Percentiles rank a stretch among this genome's conserved stretches.
Evolutionary conservation across 257 asterid species (phyloP).

Genomic region (Mentha longifolia): DNA sequence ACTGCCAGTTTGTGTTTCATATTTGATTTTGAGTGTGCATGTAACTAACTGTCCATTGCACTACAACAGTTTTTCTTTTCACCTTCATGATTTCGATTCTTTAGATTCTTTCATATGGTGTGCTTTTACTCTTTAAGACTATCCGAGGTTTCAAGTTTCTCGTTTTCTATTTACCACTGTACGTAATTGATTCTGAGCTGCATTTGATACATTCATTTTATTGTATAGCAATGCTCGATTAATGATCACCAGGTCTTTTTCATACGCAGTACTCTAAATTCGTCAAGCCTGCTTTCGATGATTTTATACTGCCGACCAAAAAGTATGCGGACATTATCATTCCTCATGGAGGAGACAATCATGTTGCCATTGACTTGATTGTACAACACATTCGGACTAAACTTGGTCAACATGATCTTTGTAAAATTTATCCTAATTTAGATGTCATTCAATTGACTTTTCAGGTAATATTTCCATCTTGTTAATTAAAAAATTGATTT

Average conservation of each 20-base stretch:
- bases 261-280: conserved; percentile 91
- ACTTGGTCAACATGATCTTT: conserved; percentile 98
- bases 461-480: conserved; percentile 64
- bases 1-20: not conserved
- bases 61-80: not conserved
- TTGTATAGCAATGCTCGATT: conserved; percentile 22
- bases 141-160: conserved; percentile 26
- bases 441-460: conserved; percentile 96
- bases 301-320: conserved; percentile 95
- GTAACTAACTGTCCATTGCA: conserved; percentile 11
- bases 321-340: conserved; percentile 97
- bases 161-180: not conserved
- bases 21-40: conserved; percentile 11
- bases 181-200: conserved; percentile 15
- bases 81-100: conserved; percentile 12
- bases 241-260: conserved; percentile 34
- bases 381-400: conserved; percentile 97
- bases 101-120: conserved; percentile 7
- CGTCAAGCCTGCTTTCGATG: conserved; percentile 98
- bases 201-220: not conserved
- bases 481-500: not conserved
- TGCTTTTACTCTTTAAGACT: conserved; percentile 13
- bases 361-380: conserved; percentile 96
- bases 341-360: conserved; percentile 99
- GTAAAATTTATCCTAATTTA: conserved; percentile 94